These are phyloP conservation scores for Cladosporium sphaerospermum DNA, from an alignment of 2,329 filamentous ascomycete species.

Conservation along the genomic window DNA sequence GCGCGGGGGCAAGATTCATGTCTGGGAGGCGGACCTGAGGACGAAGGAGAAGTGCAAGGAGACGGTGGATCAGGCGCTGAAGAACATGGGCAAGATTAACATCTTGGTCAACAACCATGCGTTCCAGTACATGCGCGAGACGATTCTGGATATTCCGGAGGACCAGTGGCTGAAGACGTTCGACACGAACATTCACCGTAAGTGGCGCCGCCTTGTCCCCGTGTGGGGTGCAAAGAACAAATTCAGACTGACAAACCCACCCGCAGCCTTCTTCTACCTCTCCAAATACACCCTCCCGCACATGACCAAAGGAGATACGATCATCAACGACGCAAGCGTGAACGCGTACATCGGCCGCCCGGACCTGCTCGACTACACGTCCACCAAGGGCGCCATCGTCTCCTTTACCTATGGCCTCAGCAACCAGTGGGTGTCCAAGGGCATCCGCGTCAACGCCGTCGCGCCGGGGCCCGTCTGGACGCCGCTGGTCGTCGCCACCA, in stretches of 20 bases:
- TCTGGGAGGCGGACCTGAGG: constrained; percentile 59
- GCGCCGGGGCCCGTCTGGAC: constrained; percentile 78
- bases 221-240: constrained; percentile 30
- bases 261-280: constrained; percentile 62
- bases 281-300: constrained; percentile 70
- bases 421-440: constrained; percentile 65
- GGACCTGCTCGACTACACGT: constrained; percentile 76
- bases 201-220: constrained; percentile 6
- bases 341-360: constrained; percentile 77
- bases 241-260: neutral
- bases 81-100: constrained; percentile 63
- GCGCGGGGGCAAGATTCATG: constrained; percentile 58
- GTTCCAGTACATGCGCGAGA: constrained; percentile 66
- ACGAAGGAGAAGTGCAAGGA: constrained; percentile 63
- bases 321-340: constrained; percentile 82
- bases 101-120: constrained; percentile 68
- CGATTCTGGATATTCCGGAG: constrained; percentile 67
- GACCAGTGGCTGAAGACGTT: constrained; percentile 78
- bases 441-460: constrained; percentile 70
- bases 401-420: constrained; percentile 72
- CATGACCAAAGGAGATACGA: constrained; percentile 66
- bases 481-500: constrained; percentile 66
- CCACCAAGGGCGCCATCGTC: constrained; percentile 71
- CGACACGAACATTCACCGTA: constrained; percentile 69
- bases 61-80: constrained; percentile 59